phyloP scores from a whole-genome alignment of 805 yeast species.

The Cyberlindnera lachancei region DNA sequence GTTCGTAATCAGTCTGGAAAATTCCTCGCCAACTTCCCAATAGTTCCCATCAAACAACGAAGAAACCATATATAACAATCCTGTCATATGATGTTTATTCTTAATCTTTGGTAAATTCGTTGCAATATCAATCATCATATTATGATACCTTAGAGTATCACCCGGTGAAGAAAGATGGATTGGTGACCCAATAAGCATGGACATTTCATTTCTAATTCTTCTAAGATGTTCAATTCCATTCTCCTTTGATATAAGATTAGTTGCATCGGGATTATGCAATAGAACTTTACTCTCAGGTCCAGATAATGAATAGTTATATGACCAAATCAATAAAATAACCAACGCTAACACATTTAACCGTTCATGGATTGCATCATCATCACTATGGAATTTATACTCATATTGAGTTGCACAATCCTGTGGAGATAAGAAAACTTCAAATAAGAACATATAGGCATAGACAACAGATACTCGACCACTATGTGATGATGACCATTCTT shows the following conservation, averaged over 20 bases:
- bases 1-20: conserved; percentile 43
- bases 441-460: conserved; percentile 54
- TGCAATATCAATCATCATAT: conserved; percentile 34
- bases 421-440: conserved; percentile 55
- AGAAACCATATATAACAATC: conserved; percentile 42
- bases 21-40: conserved; percentile 54
- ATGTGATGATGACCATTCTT: conserved; percentile 41
- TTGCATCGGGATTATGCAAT: conserved; percentile 13
- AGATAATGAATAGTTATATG: conserved; percentile 38
- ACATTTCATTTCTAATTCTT: conserved; percentile 39
- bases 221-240: conserved; percentile 43
- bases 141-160: conserved; percentile 33
- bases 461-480: conserved; percentile 47
- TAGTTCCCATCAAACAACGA: conserved; percentile 32
- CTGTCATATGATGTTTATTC: conserved; percentile 44
- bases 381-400: conserved; percentile 39
- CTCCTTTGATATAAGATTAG: conserved; percentile 31
- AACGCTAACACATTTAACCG: conserved; percentile 29
- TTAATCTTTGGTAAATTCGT: conserved; percentile 30
- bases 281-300: conserved; percentile 38
- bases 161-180: conserved; percentile 24
- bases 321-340: conserved; percentile 36
- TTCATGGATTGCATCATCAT: conserved; percentile 41
- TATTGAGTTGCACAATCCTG: conserved; percentile 35
- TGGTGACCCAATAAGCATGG: conserved; percentile 25